Conservation (phyloP, 1,284 basidiomycete genomes). For the Austroboletus rostrupii region DNA sequence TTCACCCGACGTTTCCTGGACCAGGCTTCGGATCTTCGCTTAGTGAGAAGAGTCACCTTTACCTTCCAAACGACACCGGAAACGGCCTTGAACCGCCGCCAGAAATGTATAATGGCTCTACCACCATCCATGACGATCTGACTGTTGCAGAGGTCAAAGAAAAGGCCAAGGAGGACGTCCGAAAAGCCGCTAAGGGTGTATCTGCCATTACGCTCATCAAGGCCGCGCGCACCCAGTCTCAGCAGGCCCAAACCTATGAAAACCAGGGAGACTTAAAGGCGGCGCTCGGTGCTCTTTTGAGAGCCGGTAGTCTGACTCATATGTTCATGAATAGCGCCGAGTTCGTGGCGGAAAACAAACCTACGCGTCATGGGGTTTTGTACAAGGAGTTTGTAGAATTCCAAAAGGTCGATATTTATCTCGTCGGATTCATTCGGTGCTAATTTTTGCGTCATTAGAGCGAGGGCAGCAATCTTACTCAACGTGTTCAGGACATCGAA, state of each 20-base stretch:
- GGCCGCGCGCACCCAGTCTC: constrained; percentile 53
- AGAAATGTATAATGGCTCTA: constrained; percentile 33
- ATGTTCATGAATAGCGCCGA: constrained; percentile 58
- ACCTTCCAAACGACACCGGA: constrained; percentile 18
- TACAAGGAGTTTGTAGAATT: constrained; percentile 58
- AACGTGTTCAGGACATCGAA: constrained; percentile 50
- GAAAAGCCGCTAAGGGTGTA: constrained; percentile 49
- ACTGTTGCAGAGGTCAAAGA: constrained; percentile 64
- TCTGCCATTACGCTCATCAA: constrained; percentile 56
- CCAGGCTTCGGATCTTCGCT: constrained; percentile 30
- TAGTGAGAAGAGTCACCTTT: constrained; percentile 20
- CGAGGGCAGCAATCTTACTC: constrained; percentile 47
- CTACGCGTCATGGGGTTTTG: constrained; percentile 45
- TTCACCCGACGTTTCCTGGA: constrained; percentile 29
- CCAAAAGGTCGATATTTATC: constrained; percentile 45
- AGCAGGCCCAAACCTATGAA: constrained; percentile 48
- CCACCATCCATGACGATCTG: constrained; percentile 24
- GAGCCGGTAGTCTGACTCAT: constrained; percentile 53
- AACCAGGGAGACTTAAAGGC: constrained; percentile 53
- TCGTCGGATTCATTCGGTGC: constrained; percentile 10
- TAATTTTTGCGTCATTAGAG: constrained; percentile 35
- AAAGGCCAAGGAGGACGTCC: constrained; percentile 54
- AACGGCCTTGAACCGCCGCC: constrained; percentile 9
- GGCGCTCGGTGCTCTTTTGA: constrained; percentile 56
- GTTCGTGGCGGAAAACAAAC: constrained; percentile 45